phyloP scores from a whole-genome alignment of 2,329 filamentous ascomycete species.

The Arthrocladium fulminans region DNA sequence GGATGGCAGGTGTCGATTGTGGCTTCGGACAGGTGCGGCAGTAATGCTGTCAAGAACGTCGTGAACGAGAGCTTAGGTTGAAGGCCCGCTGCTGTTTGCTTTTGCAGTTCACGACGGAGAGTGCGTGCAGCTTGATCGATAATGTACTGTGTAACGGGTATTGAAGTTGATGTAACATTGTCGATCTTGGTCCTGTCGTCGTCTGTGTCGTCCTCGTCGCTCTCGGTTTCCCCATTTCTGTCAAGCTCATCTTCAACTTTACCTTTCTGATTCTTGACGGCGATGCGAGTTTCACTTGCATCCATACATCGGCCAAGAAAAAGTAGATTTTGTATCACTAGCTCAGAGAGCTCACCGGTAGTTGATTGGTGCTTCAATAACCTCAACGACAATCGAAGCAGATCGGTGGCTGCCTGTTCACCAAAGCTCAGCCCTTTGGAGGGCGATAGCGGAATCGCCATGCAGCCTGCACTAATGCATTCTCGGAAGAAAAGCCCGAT shows the following conservation, averaged over 20 bases:
- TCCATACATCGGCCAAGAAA: constrained; percentile 64
- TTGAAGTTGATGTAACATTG: too few relatives aligned
- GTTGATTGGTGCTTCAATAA: constrained; percentile 56
- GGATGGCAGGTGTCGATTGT: constrained; percentile 42
- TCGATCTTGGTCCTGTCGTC: too few relatives aligned
- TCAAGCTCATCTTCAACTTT: constrained; percentile 33
- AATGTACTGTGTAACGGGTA: constrained; percentile 60
- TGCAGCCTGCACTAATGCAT: constrained; percentile 52
- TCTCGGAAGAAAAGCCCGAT: constrained; percentile 71
- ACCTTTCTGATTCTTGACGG: constrained; percentile 35
- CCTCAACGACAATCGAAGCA: constrained; percentile 49
- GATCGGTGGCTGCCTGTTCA: constrained; percentile 52
- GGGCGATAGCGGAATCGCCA: constrained; percentile 54
- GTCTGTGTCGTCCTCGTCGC: constrained; percentile 36
- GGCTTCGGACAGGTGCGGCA: constrained; percentile 49
- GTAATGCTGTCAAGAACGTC: constrained; percentile 62
- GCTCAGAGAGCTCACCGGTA: constrained; percentile 65
- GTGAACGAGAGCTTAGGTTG: constrained; percentile 68
- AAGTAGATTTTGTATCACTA: constrained; percentile 70
- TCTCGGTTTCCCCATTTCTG: constrained; percentile 33
- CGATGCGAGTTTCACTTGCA: constrained; percentile 46
- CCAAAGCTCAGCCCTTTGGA: constrained; percentile 62
- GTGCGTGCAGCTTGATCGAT: constrained; percentile 71
- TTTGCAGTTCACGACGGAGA: constrained; percentile 63
- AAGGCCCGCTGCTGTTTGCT: constrained; percentile 53